Evolutionary conservation across 345 rosid species (phyloP), one percentile per base, ranked within the genome.

Genomic region (Pugionium dolabratum): DNA sequence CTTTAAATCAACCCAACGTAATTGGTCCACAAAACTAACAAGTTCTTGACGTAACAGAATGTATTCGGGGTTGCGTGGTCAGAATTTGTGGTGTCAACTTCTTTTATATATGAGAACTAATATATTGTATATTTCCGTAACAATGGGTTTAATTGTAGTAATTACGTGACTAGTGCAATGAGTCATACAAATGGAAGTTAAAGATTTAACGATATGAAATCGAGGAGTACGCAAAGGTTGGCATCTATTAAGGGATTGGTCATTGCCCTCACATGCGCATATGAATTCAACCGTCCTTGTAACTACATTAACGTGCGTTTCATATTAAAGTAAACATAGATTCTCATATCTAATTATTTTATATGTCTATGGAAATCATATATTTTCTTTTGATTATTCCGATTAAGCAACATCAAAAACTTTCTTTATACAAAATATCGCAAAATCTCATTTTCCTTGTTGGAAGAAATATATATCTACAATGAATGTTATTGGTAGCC

Each of bases 231-330:
- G 78, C 51, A 79, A 79, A 64, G 79, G 45, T 57, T 40, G 74
- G 61, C 77, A 60, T 76, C 68, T n/a, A 86, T 74, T 77, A 46
- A 77, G 81, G 83, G 76, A 59, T 60, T 65, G 75, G 71, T 34
- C 70, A 67, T 79, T 56, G 59, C 60, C 69, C 66, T 77, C 84
- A 85, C 86, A 77, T 84, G 86, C 84, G 62, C 72, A 66, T 66
- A 73, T 64, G 71, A 72, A 47, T 55, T 9, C 37, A 57, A 67
- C 69, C 85, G 82, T 72, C 72, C 81, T n/a, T 46, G 3, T n/a
- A 36, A 37, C 64, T 50, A 2, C 49, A 62, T 40, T 75, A 73
- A 78, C 82, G 80, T 79, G 81, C 80, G 44, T 85, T 78, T 82
- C 67, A 18, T 68, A 66, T 67, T 61, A 67, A 80, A 79, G 78